Evolutionary conservation across 2,329 filamentous ascomycete genomes (phyloP), one percentile per base, ranked within the genome.

Genomic region (Metarhizium anisopliae): DNA sequence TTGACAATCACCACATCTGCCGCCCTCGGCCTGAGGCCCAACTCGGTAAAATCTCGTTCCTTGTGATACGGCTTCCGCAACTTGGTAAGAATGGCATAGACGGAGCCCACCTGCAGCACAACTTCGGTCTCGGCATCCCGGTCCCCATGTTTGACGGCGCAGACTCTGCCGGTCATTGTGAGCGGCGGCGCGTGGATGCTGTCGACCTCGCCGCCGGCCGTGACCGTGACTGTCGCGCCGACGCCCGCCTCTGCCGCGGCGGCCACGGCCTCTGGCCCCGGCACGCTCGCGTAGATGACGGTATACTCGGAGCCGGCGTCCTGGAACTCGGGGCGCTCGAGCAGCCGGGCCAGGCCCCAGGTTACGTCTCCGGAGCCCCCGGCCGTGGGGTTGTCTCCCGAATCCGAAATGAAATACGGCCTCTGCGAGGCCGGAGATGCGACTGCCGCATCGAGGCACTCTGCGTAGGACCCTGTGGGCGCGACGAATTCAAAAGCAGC

Each of bases 361-460:
- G 77, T 79, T 16, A 81, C 73, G 59, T 81, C 77, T 1, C 78
- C 78, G 0, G 77, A 76, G 0, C 77, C 78, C 5, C 78, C 78
- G 1, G 78, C 78, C 0, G 78, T 81, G 6, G 78, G 78, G 53
- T 81, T 81, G 56, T 81, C 78, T 0, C 78, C 78, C 1, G 77
- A 80, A 62, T 81, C 78, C 0, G 77, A 81, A 55, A 81, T 76
- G 61, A 80, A 81, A 58, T 72, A 81, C 0, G 78, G 78, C 7
- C 70, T 70, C 16, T 68, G 64, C 1, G 63, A 56, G 0, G 74
- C 71, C 5, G 60, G 47, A 0, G 63, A 61, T 11, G 52, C 58
- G 8, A 80, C 61, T 0, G 77, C 78, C 0, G 66, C 61, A 54
- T 79, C 74, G 0, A 81, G 64, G 45, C 77, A 80, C 58, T 76